Conservation (phyloP, 768 basidiomycete species). For the Panellus pusillus region DNA sequence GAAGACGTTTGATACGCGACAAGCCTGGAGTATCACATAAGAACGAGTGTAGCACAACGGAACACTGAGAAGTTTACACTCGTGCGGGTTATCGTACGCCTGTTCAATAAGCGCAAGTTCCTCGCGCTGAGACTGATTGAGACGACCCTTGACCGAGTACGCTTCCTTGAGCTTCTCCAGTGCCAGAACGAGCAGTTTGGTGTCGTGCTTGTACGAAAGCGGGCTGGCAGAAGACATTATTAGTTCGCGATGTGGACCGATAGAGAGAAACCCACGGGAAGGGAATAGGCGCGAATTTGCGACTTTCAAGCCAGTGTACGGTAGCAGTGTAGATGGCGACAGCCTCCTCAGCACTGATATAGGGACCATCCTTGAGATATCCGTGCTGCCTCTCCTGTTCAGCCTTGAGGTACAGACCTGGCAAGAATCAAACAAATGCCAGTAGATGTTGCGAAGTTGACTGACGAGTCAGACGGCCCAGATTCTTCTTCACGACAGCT, state of each 20-base stretch:
- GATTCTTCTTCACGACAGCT: constrained; percentile 98
- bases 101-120: constrained; percentile 98
- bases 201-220: constrained; percentile 98
- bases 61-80: constrained; percentile 54
- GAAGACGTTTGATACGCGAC: constrained; percentile 95
- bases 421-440: constrained; percentile 8
- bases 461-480: constrained; percentile 93
- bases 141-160: constrained; percentile 94
- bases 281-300: constrained; percentile 98
- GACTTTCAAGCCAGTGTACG: constrained; percentile 98
- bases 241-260: neutral
- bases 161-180: constrained; percentile 99
- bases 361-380: constrained; percentile 98
- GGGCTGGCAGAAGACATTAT: constrained; percentile 49
- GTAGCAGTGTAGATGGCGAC: constrained; percentile 99
- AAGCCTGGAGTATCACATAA: constrained; percentile 47
- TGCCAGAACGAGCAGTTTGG: constrained; percentile 93
- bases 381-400: constrained; percentile 99
- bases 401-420: constrained; percentile 92
- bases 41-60: neutral
- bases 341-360: constrained; percentile 98
- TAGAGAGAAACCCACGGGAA: constrained; percentile 71
- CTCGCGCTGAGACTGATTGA: constrained; percentile 98
- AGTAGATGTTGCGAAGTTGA: neutral
- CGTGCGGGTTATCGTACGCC: constrained; percentile 99